These are phyloP conservation scores for Fusarium sp. DNA, from an alignment of 2,329 filamentous ascomycete genomes.

Conservation along the genomic window DNA sequence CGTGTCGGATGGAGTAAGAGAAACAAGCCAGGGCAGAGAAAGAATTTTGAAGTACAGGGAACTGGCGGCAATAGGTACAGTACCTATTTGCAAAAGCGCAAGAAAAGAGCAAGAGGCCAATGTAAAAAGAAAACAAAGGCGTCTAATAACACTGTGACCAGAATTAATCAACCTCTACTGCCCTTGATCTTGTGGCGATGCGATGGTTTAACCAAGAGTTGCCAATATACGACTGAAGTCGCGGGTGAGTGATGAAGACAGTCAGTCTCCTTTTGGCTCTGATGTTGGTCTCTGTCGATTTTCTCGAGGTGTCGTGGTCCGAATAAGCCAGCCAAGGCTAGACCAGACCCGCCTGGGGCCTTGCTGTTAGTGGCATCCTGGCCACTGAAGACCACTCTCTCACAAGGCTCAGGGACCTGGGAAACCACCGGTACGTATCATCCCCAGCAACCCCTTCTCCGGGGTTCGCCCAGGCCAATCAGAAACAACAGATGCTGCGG, in stretches of 20 bases:
- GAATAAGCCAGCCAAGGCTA: slow-evolving; percentile 51
- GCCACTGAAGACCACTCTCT: slow-evolving; percentile 34
- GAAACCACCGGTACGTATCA: slow-evolving; percentile 38
- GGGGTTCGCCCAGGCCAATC: slow-evolving; percentile 50
- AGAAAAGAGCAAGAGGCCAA: slow-evolving; percentile 3
- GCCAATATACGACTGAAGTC: slow-evolving; percentile 37
- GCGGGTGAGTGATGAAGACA: slow-evolving; percentile 43
- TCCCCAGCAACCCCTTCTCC: slow-evolving; percentile 42
- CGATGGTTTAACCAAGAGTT: slow-evolving; percentile 16
- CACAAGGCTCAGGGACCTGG: slow-evolving; percentile 29
- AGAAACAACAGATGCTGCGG: slow-evolving; percentile 12
- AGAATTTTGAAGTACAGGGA: slow-evolving; percentile 48
- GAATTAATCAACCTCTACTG: not conserved
- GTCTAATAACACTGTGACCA: slow-evolving; percentile 13
- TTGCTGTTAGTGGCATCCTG: slow-evolving; percentile 37
- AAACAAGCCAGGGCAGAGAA: slow-evolving; percentile 45
- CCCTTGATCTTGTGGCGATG: slow-evolving; percentile 8
- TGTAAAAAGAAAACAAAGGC: slow-evolving; percentile 25
- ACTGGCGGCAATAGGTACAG: slow-evolving; percentile 35
- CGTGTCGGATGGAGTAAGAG: slow-evolving; percentile 48
- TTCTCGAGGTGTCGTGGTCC: slow-evolving; percentile 55
- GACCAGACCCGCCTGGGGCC: slow-evolving; percentile 34
- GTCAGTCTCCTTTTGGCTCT: slow-evolving; percentile 49
- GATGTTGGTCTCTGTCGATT: slow-evolving; percentile 51
- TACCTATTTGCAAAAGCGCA: slow-evolving; percentile 32